A percentile compares a stretch with the other conserved stretches of the same genome.
Conservation (phyloP, 2,329 filamentous ascomycete genomes). For the Fusarium sacchari region DNA sequence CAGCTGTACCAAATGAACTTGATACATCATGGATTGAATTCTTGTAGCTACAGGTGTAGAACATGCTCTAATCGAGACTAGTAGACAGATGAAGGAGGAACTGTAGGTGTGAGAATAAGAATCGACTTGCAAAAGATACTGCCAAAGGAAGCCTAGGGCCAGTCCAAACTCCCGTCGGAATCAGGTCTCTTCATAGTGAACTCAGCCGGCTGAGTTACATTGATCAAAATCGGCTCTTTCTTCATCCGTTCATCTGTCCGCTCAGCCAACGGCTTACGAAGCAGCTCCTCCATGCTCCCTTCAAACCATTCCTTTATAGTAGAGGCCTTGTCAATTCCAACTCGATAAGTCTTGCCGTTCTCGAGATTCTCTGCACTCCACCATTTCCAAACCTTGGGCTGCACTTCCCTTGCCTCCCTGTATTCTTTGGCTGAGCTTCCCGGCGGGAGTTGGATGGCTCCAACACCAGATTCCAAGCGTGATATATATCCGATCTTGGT, state of each 20-base stretch:
- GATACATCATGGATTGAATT: too few relatives aligned
- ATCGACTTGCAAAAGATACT: too few relatives aligned
- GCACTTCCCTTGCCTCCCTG: neutral
- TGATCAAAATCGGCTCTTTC: neutral
- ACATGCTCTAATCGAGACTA: too few relatives aligned
- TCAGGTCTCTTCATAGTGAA: neutral
- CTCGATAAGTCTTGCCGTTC: neutral
- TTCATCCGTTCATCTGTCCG: neutral
- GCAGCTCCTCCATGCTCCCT: neutral
- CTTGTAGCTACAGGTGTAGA: too few relatives aligned
- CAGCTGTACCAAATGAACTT: too few relatives aligned
- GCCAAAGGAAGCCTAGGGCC: neutral
- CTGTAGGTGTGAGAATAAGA: too few relatives aligned
- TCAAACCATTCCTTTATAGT: neutral
- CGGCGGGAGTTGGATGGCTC: rapidly evolving
- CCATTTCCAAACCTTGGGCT: neutral
- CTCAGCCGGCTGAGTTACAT: neutral
- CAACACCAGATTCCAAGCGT: neutral
- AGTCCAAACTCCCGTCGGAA: rapidly evolving
- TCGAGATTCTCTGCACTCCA: neutral
- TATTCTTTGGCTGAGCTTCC: neutral
- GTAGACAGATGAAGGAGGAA: too few relatives aligned
- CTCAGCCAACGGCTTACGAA: neutral
- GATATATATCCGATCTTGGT: too few relatives aligned
- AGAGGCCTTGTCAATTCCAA: neutral